Conservation (phyloP, 1,284 basidiomycete species). For the Moesziomyces sp. region DNA sequence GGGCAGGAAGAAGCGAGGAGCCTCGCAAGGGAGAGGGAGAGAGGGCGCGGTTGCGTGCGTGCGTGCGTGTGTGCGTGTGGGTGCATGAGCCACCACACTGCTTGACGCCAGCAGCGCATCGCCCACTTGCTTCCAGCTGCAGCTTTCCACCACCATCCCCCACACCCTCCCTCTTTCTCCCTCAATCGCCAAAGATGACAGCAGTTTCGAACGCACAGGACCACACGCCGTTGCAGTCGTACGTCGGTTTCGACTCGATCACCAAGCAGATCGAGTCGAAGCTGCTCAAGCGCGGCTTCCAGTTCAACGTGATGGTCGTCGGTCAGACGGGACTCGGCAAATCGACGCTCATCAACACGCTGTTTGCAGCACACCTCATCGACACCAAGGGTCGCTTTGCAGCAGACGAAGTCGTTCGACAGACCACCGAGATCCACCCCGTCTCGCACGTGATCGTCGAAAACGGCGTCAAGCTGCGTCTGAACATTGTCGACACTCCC, state of each 20-base stretch:
- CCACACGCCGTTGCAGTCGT: slow-evolving; percentile 65
- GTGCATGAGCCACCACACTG: slow-evolving; percentile 26
- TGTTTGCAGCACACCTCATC: slow-evolving; percentile 96
- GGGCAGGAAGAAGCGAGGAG: neutral
- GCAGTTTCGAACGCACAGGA: slow-evolving; percentile 31
- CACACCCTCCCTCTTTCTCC: too few relatives aligned
- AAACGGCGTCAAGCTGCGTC: slow-evolving; percentile 90
- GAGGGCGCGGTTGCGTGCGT: slow-evolving; percentile 6
- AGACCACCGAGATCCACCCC: slow-evolving; percentile 96
- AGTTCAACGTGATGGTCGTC: slow-evolving; percentile 81
- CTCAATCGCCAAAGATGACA: slow-evolving; percentile 20
- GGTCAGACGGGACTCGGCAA: slow-evolving; percentile 98
- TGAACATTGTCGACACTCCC: slow-evolving; percentile 99
- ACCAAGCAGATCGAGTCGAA: slow-evolving; percentile 99
- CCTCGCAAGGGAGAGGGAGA: slow-evolving; percentile 2
- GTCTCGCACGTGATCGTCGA: slow-evolving; percentile 96
- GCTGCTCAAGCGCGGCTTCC: slow-evolving; percentile 97
- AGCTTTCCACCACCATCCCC: too few relatives aligned
- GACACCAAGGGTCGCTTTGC: slow-evolving; percentile 94
- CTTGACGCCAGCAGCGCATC: neutral
- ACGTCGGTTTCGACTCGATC: slow-evolving; percentile 73
- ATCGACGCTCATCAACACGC: slow-evolving; percentile 97
- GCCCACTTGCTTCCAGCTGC: neutral
- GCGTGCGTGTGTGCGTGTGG: slow-evolving; percentile 2
- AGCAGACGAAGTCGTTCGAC: slow-evolving; percentile 85